These are phyloP conservation scores for Mycena maculata DNA, from an alignment of 768 basidiomycete species.

Conservation along the genomic window DNA sequence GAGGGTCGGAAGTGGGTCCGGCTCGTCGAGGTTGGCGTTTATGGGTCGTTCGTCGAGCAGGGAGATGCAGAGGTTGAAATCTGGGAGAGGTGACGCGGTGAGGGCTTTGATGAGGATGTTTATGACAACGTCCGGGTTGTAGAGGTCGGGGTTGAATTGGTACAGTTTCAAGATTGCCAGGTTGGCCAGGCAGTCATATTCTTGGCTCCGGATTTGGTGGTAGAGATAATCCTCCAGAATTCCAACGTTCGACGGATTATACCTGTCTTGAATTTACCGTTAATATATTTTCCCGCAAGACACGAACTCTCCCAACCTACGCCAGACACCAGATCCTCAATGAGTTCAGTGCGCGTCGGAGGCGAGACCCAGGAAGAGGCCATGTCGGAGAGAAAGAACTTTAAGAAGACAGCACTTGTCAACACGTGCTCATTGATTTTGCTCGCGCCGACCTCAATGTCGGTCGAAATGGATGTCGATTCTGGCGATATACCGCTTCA, in stretches of 20 bases:
- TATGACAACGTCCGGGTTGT: slow-evolving; percentile 92
- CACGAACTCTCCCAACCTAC: slow-evolving; percentile 70
- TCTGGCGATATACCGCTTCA: slow-evolving; percentile 10
- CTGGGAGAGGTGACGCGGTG: slow-evolving; percentile 85
- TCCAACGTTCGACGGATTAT: slow-evolving; percentile 93
- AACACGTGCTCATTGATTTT: too few species aligned
- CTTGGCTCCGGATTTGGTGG: slow-evolving; percentile 89
- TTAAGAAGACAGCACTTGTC: background rate
- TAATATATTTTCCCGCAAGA: background rate
- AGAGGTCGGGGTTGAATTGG: slow-evolving; percentile 94
- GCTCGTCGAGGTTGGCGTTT: slow-evolving; percentile 73
- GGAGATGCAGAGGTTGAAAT: slow-evolving; percentile 95
- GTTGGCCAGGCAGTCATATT: slow-evolving; percentile 96
- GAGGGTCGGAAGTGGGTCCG: slow-evolving; percentile 80
- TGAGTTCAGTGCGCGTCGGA: slow-evolving; percentile 83
- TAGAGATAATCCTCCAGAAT: slow-evolving; percentile 98
- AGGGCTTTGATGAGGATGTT: slow-evolving; percentile 95
- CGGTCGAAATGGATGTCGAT: slow-evolving; percentile 28
- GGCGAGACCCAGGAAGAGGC: slow-evolving; percentile 78
- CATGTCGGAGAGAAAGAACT: slow-evolving; percentile 47
- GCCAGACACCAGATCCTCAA: slow-evolving; percentile 91
- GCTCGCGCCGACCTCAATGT: too few species aligned
- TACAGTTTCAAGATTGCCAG: slow-evolving; percentile 65
- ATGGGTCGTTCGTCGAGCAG: slow-evolving; percentile 82
- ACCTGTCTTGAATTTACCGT: slow-evolving; percentile 74